Base-by-base conservation (phyloP, 2,329 filamentous ascomycete genomes). In the Fusarium neocosmosporiellum region DNA sequence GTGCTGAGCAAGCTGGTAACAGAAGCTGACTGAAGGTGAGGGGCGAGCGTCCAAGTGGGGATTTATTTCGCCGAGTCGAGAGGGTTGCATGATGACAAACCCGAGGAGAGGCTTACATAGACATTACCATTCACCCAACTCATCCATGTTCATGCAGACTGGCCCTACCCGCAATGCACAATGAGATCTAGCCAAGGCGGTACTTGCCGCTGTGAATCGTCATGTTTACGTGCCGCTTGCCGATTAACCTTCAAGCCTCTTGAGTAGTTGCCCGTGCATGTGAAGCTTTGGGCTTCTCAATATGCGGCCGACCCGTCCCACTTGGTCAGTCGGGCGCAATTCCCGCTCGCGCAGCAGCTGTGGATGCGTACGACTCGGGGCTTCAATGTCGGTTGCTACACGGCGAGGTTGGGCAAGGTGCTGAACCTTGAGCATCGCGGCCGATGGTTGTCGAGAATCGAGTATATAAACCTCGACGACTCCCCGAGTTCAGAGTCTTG, bases 1-100 rank as follows among this genome's bases (percentile, higher is more conserved):
- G 34, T 72, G 69, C 69, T 72, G 69, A 72, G 61, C 60, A 72
- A 72, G 60, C 46, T 43, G 48, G 46, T 72, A 54, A 72, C 66
- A 50, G 55, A 59, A 43, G 65, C 65, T 71, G 53, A 71, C 65
- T 74, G 72, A 63, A 57, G 58, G 41, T 46, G 59, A 48, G 41
- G 41, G 41, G 43, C 33, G 53, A 54, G 46, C 14, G 43, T 13
- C 48, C 50, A 46, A 46, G 50, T 63, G 65, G 27, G 70, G 67
- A 59, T 61, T 43, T 9, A 31, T n/a, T 43, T 36, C 22, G 18
- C 59, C n/a, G 33, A 67, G 54, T 60, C 13, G 66, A 63, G 9
- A 58, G 60, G 31, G 43, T 33, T 48, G 37, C 63, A 63, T 69
- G 67, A 73, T 73, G 37, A 74, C 67, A 50, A 73, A 73, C 63